These are phyloP conservation scores for Austroboletus festivus DNA, from an alignment of 768 basidiomycete species.

Conservation along the genomic window DNA sequence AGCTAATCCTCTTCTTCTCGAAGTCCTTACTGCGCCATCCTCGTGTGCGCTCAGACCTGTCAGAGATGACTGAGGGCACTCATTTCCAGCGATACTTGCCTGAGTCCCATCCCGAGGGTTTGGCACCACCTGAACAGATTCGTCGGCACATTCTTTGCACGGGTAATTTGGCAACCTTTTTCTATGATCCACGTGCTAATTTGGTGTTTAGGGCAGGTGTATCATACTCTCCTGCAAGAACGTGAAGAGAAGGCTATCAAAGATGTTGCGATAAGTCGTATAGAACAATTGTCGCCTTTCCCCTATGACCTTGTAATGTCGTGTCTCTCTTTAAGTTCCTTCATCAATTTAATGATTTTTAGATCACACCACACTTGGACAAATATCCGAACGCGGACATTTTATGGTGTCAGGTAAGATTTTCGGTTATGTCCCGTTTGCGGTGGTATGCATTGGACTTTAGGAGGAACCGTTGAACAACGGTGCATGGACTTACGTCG, in stretches of 20 bases:
- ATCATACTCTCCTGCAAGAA: slow-evolving; percentile 84
- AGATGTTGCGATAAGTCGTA: slow-evolving; percentile 88
- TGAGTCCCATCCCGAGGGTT: slow-evolving; percentile 66
- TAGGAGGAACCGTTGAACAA: slow-evolving; percentile 96
- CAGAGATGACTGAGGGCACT: slow-evolving; percentile 87
- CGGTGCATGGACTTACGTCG: slow-evolving; percentile 96
- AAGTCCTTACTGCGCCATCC: slow-evolving; percentile 95
- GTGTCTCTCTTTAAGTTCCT: background rate
- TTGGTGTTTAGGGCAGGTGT: slow-evolving; percentile 74
- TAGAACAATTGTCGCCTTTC: slow-evolving; percentile 96
- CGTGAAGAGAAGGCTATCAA: slow-evolving; percentile 89
- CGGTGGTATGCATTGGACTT: too few species aligned
- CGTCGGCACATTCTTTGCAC: slow-evolving; percentile 90
- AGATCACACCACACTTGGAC: slow-evolving; percentile 93
- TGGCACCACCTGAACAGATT: slow-evolving; percentile 82
- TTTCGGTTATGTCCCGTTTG: background rate
- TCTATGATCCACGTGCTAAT: background rate
- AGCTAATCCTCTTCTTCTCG: slow-evolving; percentile 96
- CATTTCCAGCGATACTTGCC: slow-evolving; percentile 93
- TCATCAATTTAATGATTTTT: slow-evolving; percentile 8
- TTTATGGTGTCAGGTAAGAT: slow-evolving; percentile 80
- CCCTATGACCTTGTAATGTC: slow-evolving; percentile 85
- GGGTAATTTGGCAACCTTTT: slow-evolving; percentile 35
- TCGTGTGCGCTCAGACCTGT: slow-evolving; percentile 79
- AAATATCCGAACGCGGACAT: slow-evolving; percentile 93